Evolutionary conservation across 257 asterid genomes (phyloP).

Genomic region (Capsicum chinense): DNA sequence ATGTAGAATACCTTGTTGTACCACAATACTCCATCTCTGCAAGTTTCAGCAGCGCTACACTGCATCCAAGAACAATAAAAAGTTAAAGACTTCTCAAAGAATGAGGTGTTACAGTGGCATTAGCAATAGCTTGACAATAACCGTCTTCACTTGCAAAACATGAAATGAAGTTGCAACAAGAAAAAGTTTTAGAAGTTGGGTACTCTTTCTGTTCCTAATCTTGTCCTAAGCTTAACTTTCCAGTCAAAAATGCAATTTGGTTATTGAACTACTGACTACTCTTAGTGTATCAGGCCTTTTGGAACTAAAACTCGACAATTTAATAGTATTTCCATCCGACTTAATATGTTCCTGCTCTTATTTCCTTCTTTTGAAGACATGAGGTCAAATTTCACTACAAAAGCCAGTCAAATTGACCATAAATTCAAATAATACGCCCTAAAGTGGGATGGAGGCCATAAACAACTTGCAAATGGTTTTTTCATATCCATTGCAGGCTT

Average conservation of each 20-base stretch:
- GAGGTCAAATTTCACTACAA: background rate
- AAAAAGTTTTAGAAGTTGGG: background rate
- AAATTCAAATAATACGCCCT: background rate
- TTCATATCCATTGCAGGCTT: background rate
- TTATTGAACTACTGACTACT: background rate
- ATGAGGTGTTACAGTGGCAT: constrained; percentile 8
- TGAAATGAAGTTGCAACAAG: constrained; percentile 19
- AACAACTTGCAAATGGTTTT: background rate
- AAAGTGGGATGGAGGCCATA: background rate
- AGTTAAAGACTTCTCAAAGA: background rate
- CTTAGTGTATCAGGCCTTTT: background rate
- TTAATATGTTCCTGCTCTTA: constrained; percentile 2
- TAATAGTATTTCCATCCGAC: background rate
- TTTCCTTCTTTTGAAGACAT: background rate
- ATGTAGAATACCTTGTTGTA: constrained; percentile 73
- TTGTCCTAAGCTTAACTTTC: background rate
- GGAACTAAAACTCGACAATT: background rate
- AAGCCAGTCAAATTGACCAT: constrained; percentile 11
- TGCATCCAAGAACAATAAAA: constrained; percentile 35
- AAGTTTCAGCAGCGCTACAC: constrained; percentile 86
- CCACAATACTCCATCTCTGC: constrained; percentile 95
- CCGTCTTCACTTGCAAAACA: background rate
- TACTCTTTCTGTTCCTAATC: constrained; percentile 13
- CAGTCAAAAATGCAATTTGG: background rate
- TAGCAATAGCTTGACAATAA: background rate